A percentile compares a stretch with the other conserved stretches of the same genome.
Evolutionary conservation across 345 rosid species (phyloP).

Genomic region (Aegle marmelos): DNA sequence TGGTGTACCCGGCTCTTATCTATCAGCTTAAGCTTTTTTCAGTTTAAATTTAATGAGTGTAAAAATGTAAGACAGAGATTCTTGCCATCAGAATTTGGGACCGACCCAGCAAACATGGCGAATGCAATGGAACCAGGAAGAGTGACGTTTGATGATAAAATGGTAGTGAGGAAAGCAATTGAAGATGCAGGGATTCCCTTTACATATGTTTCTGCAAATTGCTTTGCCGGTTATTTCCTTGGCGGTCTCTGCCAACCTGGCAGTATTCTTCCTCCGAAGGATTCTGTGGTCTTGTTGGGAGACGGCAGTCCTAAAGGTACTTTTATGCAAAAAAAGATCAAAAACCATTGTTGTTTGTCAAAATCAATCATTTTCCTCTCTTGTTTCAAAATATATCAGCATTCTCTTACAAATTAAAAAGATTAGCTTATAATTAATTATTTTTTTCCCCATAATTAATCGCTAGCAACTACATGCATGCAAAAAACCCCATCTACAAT

Average conservation of each 20-base stretch:
- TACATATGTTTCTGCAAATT: slow-evolving; percentile 52
- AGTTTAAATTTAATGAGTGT: neutral
- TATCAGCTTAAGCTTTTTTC: neutral
- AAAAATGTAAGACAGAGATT: slow-evolving; percentile 34
- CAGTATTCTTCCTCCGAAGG: slow-evolving; percentile 42
- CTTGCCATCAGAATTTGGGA: slow-evolving; percentile 58
- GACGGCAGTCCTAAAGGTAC: slow-evolving; percentile 48
- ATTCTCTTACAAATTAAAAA: too few species aligned
- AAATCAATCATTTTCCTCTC: too few species aligned
- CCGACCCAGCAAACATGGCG: slow-evolving; percentile 47
- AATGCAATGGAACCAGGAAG: slow-evolving; percentile 55
- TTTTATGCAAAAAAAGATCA: neutral
- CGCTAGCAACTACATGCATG: too few species aligned
- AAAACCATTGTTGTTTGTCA: too few species aligned
- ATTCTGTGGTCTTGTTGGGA: slow-evolving; percentile 40
- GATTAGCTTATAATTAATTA: too few species aligned
- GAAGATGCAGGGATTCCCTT: slow-evolving; percentile 46
- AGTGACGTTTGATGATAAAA: slow-evolving; percentile 55
- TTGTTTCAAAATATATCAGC: too few species aligned
- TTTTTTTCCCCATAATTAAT: too few species aligned
- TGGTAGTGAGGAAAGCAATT: slow-evolving; percentile 48
- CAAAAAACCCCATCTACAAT: too few species aligned
- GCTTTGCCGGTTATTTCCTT: slow-evolving; percentile 56
- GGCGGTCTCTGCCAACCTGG: slow-evolving; percentile 60
- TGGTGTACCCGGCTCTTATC: too few species aligned